Conservation (phyloP, 495 filamentous ascomycete genomes). For the Hypomontagnella monticulosa region DNA sequence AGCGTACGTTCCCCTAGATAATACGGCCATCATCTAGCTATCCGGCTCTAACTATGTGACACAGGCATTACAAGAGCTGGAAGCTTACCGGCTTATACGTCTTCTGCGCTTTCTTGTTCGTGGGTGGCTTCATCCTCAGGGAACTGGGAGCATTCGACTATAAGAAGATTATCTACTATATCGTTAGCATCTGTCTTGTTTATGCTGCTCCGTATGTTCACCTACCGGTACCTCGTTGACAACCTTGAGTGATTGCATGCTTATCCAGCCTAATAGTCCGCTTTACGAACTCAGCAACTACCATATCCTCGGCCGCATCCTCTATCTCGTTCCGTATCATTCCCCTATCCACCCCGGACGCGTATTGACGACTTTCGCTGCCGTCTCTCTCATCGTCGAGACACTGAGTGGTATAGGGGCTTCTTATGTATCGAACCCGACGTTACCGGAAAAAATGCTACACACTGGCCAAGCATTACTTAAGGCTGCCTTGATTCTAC, state of each 20-base stretch:
- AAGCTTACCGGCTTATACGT: constrained; percentile 51
- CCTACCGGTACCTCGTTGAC: not conserved
- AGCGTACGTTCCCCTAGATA: constrained; percentile 55
- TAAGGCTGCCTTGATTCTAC: constrained; percentile 73
- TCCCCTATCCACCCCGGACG: constrained; percentile 81
- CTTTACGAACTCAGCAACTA: constrained; percentile 80
- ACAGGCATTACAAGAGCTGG: constrained; percentile 63
- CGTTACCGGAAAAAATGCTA: constrained; percentile 56
- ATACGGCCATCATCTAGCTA: not conserved
- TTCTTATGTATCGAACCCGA: constrained; percentile 63
- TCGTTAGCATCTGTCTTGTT: constrained; percentile 68
- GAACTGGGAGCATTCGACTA: constrained; percentile 68
- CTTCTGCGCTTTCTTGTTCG: constrained; percentile 57
- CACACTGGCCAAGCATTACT: constrained; percentile 67
- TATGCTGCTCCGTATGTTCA: constrained; percentile 70
- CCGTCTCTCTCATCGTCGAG: constrained; percentile 70
- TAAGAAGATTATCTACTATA: constrained; percentile 64
- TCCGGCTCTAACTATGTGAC: constrained; percentile 58
- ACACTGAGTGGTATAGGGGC: constrained; percentile 75
- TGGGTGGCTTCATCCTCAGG: constrained; percentile 67
- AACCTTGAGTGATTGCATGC: not conserved
- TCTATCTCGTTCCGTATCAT: constrained; percentile 82
- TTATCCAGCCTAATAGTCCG: constrained; percentile 56
- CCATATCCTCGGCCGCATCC: constrained; percentile 75
- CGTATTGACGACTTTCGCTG: constrained; percentile 78